Conservation (phyloP, 2,329 filamentous ascomycete species). For the Fusarium xylarioides region DNA sequence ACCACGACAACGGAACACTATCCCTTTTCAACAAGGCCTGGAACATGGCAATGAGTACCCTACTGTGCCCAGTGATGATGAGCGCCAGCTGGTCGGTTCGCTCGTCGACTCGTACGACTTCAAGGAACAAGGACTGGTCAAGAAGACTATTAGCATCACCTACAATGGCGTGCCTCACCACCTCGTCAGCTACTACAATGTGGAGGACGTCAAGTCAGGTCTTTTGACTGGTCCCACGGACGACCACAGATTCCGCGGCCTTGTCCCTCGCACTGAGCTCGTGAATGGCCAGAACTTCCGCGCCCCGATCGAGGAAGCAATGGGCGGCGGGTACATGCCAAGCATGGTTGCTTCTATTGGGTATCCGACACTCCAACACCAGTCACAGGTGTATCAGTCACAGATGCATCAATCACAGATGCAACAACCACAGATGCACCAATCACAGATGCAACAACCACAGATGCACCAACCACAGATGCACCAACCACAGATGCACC, state of each 20-base stretch:
- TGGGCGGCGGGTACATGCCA: background rate
- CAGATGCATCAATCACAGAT: background rate
- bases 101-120: slow-evolving; percentile 91
- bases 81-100: slow-evolving; percentile 73
- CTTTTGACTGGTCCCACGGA: slow-evolving; percentile 66
- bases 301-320: slow-evolving; percentile 61
- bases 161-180: slow-evolving; percentile 81
- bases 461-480: background rate
- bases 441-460: background rate
- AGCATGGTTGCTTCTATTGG: background rate
- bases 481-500: background rate
- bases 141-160: slow-evolving; percentile 90
- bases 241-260: slow-evolving; percentile 48
- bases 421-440: background rate
- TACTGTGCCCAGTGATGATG: slow-evolving; percentile 38
- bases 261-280: slow-evolving; percentile 66
- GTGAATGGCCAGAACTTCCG: slow-evolving; percentile 73
- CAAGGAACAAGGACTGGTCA: slow-evolving; percentile 82
- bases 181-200: slow-evolving; percentile 87
- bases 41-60: slow-evolving; percentile 27
- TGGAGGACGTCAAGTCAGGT: slow-evolving; percentile 78
- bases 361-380: background rate
- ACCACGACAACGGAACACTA: slow-evolving; percentile 33
- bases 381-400: background rate
- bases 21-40: slow-evolving; percentile 16